These are phyloP conservation scores for Kluyveromyces dobzhanskii DNA, from an alignment of 805 yeast species.

Conservation along the genomic window DNA sequence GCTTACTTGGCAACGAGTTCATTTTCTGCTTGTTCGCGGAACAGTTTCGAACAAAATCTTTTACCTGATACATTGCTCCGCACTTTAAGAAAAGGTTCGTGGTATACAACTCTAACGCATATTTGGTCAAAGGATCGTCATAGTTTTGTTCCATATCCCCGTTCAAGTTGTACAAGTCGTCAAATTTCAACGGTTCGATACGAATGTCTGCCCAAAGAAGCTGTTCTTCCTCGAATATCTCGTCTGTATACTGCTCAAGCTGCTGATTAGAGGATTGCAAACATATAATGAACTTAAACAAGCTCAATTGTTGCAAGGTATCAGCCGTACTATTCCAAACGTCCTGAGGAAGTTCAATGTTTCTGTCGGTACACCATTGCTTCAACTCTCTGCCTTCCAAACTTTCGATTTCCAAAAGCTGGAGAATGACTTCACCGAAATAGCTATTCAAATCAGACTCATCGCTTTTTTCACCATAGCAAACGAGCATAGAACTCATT, in stretches of 20 bases:
- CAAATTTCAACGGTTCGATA: conserved; percentile 1
- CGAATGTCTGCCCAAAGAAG: not conserved
- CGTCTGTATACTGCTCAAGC: not conserved
- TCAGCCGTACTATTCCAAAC: not conserved
- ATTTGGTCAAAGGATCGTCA: not conserved
- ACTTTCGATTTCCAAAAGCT: conserved; percentile 1
- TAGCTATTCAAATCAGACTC: not conserved
- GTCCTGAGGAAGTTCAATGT: not conserved
- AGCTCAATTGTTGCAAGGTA: not conserved
- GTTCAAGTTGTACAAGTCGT: not conserved
- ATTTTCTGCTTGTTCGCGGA: not conserved
- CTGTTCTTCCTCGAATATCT: not conserved
- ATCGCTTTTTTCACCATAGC: not conserved
- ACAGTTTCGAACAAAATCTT: conserved; percentile 1
- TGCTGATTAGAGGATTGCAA: conserved; percentile 1
- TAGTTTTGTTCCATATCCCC: not conserved
- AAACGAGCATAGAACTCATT: conserved; percentile 4
- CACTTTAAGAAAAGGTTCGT: conserved; percentile 2
- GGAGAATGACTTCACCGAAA: conserved; percentile 2
- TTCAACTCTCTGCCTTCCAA: not conserved
- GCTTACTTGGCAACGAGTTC: not conserved
- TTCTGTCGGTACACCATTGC: conserved; percentile 1
- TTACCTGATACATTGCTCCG: not conserved
- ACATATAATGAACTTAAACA: conserved; percentile 1
- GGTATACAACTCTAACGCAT: not conserved